Evolutionary conservation across 2,329 filamentous ascomycete species (phyloP), one percentile per base, ranked within the genome.

Genomic region (Coniochaeta prunicola): DNA sequence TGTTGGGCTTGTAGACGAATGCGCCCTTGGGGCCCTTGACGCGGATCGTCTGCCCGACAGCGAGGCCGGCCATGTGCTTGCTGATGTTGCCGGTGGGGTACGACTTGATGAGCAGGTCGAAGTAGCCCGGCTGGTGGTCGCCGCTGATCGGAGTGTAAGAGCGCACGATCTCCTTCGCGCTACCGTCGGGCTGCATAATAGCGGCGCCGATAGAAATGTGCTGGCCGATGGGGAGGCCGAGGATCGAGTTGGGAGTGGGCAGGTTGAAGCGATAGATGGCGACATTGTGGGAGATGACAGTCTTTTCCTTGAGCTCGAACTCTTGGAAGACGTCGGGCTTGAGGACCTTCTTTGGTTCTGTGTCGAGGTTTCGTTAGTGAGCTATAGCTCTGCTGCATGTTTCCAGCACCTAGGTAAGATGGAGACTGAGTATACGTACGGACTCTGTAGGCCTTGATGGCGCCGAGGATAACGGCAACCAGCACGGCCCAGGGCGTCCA

Each of bases 81-180:
- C 90, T 96, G 81, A 99, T 97, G 80, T 97, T 97, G 68, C 94
- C 94, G 66, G 91, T 92, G 2, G 92, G 91, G 78, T 99, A 99
- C 28, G 92, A 92, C 82, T 99, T 99, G 82, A 99, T 92, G 68
- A 99, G 85, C 61, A 99, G 88, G 76, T 97, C 94, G 75, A 99
- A 92, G 82, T 91, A 89, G 73, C 94, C 94, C 58, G 89, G 86
- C 72, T 92, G 87, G 73, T 93, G 86, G 77, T 96, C 92, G 66
- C 90, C 91, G 50, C 90, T 92, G 73, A 96, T 91, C 60, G 92
- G 92, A 12, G 92, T 96, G 80, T 96, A 96, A 24, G 91, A 96
- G 69, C 92, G 90, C 58, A 96, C 87, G 64, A 96, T 88, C 71
- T 96, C 90, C 77, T 94, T 93, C 65, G 80, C 80, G 67, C 82